These are phyloP conservation scores for Microbotryum silenes-acaulis DNA, from an alignment of 1,284 basidiomycete genomes.

Conservation along the genomic window DNA sequence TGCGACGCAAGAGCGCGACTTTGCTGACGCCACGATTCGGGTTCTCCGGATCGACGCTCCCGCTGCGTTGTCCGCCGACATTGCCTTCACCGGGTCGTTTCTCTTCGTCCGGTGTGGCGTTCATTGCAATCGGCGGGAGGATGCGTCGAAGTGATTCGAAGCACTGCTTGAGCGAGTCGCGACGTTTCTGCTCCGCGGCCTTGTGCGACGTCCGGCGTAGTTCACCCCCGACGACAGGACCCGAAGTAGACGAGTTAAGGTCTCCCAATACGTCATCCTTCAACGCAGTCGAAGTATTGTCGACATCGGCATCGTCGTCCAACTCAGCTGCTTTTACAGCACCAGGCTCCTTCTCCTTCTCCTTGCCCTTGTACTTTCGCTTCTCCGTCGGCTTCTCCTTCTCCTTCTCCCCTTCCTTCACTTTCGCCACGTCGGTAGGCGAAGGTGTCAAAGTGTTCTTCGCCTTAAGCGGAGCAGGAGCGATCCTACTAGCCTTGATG, in stretches of 20 bases:
- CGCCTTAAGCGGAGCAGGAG: too few relatives aligned
- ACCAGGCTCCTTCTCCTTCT: constrained; percentile 4
- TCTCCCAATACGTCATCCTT: constrained; percentile 3
- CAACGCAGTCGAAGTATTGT: constrained; percentile 11
- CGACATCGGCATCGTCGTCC: constrained; percentile 7
- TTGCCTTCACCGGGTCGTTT: constrained; percentile 36
- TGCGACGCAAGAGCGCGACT: constrained; percentile 79
- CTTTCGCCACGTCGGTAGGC: too few relatives aligned
- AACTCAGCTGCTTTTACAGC: neutral
- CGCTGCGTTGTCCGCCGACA: constrained; percentile 35
- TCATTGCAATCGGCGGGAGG: constrained; percentile 64
- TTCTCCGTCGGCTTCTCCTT: too few relatives aligned
- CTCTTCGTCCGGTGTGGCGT: constrained; percentile 28
- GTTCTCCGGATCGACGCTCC: constrained; percentile 47
- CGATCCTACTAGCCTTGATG: too few relatives aligned
- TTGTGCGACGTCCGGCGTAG: constrained; percentile 88
- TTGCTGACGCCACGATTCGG: constrained; percentile 94
- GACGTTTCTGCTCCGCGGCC: constrained; percentile 91
- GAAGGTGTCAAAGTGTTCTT: too few relatives aligned
- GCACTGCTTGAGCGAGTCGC: constrained; percentile 89
- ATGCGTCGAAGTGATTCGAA: constrained; percentile 87
- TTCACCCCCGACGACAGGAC: constrained; percentile 35
- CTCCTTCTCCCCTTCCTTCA: too few relatives aligned
- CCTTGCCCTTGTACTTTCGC: constrained; percentile 3
- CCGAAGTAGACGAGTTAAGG: neutral